Evolutionary conservation across 2,329 filamentous ascomycete species (phyloP).

Genomic region (Aspergillus awamori): DNA sequence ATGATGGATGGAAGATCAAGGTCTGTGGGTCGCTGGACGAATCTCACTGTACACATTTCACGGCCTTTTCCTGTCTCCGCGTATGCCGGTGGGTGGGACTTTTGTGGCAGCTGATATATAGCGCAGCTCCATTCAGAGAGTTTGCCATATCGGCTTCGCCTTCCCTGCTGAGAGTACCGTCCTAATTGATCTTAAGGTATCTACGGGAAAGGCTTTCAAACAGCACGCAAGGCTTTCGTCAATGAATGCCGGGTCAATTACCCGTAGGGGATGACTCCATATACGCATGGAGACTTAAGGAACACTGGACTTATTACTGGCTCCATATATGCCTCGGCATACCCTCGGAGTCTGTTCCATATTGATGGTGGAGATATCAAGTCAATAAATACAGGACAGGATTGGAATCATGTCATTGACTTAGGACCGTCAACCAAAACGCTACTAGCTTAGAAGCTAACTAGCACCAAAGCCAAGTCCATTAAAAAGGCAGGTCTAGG

Average conservation of each 20-base stretch:
- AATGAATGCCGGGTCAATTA: too few relatives aligned
- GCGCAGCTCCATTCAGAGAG: neutral
- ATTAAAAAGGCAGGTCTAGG: neutral
- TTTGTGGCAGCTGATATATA: neutral
- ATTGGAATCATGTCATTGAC: too few relatives aligned
- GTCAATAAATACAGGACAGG: too few relatives aligned
- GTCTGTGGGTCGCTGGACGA: conserved; percentile 2
- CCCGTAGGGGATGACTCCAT: too few relatives aligned
- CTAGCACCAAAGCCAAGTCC: neutral
- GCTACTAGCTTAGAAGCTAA: neutral
- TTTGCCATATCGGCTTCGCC: neutral
- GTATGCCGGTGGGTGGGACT: neutral
- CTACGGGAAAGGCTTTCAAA: too few relatives aligned
- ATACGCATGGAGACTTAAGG: too few relatives aligned
- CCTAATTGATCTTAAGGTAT: neutral
- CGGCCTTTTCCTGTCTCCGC: neutral
- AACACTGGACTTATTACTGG: too few relatives aligned
- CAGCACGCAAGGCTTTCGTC: too few relatives aligned
- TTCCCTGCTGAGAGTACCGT: neutral
- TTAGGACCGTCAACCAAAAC: too few relatives aligned
- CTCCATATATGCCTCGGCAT: too few relatives aligned
- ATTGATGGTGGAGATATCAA: too few relatives aligned
- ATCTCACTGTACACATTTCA: neutral
- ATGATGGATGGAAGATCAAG: neutral
- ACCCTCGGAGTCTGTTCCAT: too few relatives aligned